A percentile compares a stretch with the other conserved stretches of the same genome.
Evolutionary conservation across 2,329 filamentous ascomycete species (phyloP).

Genomic region (Exophiala aquamarina): DNA sequence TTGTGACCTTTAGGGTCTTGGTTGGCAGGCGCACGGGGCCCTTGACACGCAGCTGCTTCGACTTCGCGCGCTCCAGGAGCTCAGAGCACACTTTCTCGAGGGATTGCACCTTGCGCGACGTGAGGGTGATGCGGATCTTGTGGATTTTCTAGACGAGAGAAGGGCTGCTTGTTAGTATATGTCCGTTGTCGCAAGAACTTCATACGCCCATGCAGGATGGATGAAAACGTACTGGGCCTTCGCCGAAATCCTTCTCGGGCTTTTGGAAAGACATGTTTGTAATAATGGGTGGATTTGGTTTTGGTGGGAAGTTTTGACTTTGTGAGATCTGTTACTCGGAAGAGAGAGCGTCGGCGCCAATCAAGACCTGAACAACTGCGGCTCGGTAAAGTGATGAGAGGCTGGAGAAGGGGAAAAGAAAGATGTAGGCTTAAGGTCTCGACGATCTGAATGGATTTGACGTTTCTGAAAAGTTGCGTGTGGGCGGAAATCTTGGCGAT

Average conservation of each 20-base stretch:
- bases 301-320: slow-evolving; percentile 35
- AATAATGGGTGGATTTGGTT: slow-evolving; percentile 19
- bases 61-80: slow-evolving; percentile 97
- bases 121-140: slow-evolving; percentile 98
- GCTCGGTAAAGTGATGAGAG: slow-evolving; percentile 83
- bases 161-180: slow-evolving; percentile 3
- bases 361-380: slow-evolving; percentile 78
- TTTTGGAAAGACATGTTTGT: slow-evolving; percentile 90
- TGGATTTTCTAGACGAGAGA: slow-evolving; percentile 70
- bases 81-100: slow-evolving; percentile 98
- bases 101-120: slow-evolving; percentile 87
- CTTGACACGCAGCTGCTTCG: slow-evolving; percentile 98
- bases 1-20: slow-evolving; percentile 93
- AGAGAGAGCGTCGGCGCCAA: slow-evolving; percentile 48
- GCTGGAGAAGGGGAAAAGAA: slow-evolving; percentile 24
- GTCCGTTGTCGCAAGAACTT: neutral
- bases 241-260: slow-evolving; percentile 86
- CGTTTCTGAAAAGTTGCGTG: slow-evolving; percentile 4
- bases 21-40: slow-evolving; percentile 96
- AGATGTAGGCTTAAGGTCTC: too few relatives aligned
- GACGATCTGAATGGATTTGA: too few relatives aligned
- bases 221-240: slow-evolving; percentile 68
- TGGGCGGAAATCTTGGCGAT: slow-evolving; percentile 21
- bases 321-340: neutral
- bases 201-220: neutral